These are phyloP conservation scores for Talaromyces thailandensis DNA, from an alignment of 495 filamentous ascomycete species.

Conservation along the genomic window DNA sequence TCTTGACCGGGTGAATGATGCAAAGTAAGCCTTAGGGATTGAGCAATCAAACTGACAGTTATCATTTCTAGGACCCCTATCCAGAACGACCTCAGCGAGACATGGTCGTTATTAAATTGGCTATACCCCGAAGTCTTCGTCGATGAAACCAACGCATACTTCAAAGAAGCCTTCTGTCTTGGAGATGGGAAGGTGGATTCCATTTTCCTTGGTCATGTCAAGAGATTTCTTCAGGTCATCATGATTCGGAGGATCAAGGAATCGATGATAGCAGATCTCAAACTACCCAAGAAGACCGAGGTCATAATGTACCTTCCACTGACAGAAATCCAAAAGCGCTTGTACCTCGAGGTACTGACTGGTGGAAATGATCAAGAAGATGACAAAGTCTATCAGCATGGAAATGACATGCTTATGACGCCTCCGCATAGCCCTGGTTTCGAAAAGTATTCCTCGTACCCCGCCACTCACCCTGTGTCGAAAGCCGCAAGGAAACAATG, in stretches of 20 bases:
- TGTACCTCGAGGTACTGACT: slow-evolving; percentile 54
- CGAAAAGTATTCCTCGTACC: neutral
- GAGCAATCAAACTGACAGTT: neutral
- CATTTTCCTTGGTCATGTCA: slow-evolving; percentile 42
- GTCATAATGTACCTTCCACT: slow-evolving; percentile 52
- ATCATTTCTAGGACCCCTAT: slow-evolving; percentile 38
- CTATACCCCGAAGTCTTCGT: slow-evolving; percentile 55
- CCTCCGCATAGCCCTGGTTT: neutral
- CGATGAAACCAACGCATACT: slow-evolving; percentile 37
- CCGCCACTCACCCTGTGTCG: neutral
- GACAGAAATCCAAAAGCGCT: slow-evolving; percentile 51
- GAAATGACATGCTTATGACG: neutral
- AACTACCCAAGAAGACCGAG: slow-evolving; percentile 52
- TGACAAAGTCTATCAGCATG: neutral
- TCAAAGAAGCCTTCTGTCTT: slow-evolving; percentile 51
- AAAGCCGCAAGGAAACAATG: neutral
- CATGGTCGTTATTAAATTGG: slow-evolving; percentile 58
- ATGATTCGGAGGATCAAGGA: slow-evolving; percentile 59
- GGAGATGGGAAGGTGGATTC: slow-evolving; percentile 45
- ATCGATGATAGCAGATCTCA: slow-evolving; percentile 47
- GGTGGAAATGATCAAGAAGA: slow-evolving; percentile 31
- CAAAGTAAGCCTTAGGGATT: neutral
- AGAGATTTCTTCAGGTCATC: slow-evolving; percentile 45
- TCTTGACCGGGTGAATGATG: slow-evolving; percentile 42
- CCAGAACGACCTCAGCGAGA: slow-evolving; percentile 54